Percentiles rank a stretch among this genome's conserved stretches.
Conservation (phyloP, 352 stramenopile genomes). For the Phytophthora multivora region DNA sequence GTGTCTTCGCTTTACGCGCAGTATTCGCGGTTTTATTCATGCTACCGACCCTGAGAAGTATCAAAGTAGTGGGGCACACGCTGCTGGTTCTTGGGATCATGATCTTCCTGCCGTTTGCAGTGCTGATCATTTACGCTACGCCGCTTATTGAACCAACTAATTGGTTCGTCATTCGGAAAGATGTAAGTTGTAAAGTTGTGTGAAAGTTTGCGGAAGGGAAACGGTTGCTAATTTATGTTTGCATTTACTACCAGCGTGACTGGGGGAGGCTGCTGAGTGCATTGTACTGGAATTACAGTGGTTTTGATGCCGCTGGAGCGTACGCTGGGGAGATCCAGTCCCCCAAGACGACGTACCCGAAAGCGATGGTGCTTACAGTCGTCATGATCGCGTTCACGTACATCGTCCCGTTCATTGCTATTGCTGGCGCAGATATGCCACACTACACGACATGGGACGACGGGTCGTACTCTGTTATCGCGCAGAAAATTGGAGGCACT, state of each 20-base stretch:
- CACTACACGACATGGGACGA: conserved; percentile 80
- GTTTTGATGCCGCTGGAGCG: conserved; percentile 73
- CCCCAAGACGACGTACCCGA: conserved; percentile 73
- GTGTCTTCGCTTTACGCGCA: conserved; percentile 53
- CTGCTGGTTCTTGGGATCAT: conserved; percentile 66
- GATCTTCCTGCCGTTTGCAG: conserved; percentile 72
- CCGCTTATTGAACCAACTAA: conserved; percentile 69
- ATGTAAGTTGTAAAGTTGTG: conserved; percentile 32
- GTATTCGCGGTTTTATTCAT: conserved; percentile 71
- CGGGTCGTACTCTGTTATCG: conserved; percentile 78
- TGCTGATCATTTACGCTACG: conserved; percentile 53
- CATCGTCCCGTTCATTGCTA: conserved; percentile 72
- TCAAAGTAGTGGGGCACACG: conserved; percentile 73
- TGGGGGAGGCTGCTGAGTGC: conserved; percentile 69
- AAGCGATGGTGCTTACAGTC: conserved; percentile 79
- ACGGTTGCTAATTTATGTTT: not conserved
- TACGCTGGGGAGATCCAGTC: conserved; percentile 78
- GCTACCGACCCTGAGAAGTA: conserved; percentile 69
- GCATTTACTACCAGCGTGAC: conserved; percentile 40
- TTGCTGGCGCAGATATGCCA: conserved; percentile 69
- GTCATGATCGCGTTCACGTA: conserved; percentile 81
- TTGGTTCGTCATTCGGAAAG: conserved; percentile 69
- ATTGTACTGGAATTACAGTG: conserved; percentile 87
- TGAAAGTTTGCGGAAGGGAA: not conserved
- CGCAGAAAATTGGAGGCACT: conserved; percentile 58